Evolutionary conservation across 73 alveolate genomes (phyloP), one percentile per base, ranked within the genome.

Genomic region (Uronychia binucleata): DNA sequence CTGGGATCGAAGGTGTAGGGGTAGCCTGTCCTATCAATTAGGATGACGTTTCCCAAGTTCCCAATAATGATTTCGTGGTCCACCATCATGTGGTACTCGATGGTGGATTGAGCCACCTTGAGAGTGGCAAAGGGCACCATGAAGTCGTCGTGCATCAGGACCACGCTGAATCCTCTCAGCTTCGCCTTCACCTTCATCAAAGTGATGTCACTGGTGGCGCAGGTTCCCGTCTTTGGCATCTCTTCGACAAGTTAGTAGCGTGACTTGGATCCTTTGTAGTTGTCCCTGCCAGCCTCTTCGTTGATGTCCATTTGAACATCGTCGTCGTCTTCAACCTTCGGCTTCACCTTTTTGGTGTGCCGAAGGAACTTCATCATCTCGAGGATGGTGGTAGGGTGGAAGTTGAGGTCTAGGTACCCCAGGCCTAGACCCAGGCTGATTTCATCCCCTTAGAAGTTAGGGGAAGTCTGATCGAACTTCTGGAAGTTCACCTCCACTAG

Each of bases 1-100:
- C 78, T 31, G 19, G 95, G 95, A 60, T 89, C 91, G 27, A 89
- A 31, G 0, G 95, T 89, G 19, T 32, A 33, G 19, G 95, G 95
- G 78, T 76, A 89, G 35, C 74, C 75, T 14, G 91, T 89, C 31
- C 77, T 46, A 77, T 89, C 95, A 67, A 33, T 60, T 8, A 89
- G 29, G n/a, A 78, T 76, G 29, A 89, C 34, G 1, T 86, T 83
- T 29, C 84, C 86, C 46, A 89, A 28, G 26, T 31, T 14, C 30
- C 95, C 95, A 0, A 31, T 35, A 27, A 83, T 30, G 30, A 27
- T 30, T 59, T 89, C 95, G 34, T 89, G 95, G 33, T 89, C 95
- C 32, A 67, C 58, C 30, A 31, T 46, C 88, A 84, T 84, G n/a
- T 77, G 74, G 57, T 89, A 89, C 33, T 31, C 59, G 29, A 89